Conservation (phyloP, 1,284 basidiomycete genomes). For the Cryptococcus depauperatus region DNA sequence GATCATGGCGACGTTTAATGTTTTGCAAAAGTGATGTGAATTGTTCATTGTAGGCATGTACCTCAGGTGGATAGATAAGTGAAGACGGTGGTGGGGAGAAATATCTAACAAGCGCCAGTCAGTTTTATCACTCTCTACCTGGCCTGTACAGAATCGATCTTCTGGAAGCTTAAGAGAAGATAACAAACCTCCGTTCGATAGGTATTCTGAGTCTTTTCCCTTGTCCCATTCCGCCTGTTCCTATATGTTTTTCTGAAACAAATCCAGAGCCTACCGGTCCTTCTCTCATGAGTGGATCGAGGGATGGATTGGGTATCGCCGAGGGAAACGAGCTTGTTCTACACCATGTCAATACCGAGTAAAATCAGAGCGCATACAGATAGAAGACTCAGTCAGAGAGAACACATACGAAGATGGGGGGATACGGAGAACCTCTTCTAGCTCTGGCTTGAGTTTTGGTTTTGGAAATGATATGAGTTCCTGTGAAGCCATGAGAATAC, state of each 20-base stretch:
- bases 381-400: neutral
- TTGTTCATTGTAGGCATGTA: conserved; percentile 84
- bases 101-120: conserved; percentile 55
- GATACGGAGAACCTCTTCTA: conserved; percentile 60
- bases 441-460: conserved; percentile 58
- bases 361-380: neutral
- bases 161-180: too few relatives aligned
- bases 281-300: conserved; percentile 41
- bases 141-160: neutral
- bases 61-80: conserved; percentile 80
- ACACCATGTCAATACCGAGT: neutral
- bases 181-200: conserved; percentile 40
- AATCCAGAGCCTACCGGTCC: conserved; percentile 24
- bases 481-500: conserved; percentile 48
- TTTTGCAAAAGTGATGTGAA: conserved; percentile 82
- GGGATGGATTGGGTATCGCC: conserved; percentile 44
- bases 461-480: conserved; percentile 79
- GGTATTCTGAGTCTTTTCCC: conserved; percentile 36
- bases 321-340: conserved; percentile 21
- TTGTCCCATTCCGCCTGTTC: conserved; percentile 6
- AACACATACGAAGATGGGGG: conserved; percentile 43
- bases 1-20: conserved; percentile 93
- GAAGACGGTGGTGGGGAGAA: conserved; percentile 62
- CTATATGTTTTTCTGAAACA: conserved; percentile 11
- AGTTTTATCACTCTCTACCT: neutral